phyloP scores from a whole-genome alignment of 352 stramenopile species.

The Phytopythium cucurbitacearum region DNA sequence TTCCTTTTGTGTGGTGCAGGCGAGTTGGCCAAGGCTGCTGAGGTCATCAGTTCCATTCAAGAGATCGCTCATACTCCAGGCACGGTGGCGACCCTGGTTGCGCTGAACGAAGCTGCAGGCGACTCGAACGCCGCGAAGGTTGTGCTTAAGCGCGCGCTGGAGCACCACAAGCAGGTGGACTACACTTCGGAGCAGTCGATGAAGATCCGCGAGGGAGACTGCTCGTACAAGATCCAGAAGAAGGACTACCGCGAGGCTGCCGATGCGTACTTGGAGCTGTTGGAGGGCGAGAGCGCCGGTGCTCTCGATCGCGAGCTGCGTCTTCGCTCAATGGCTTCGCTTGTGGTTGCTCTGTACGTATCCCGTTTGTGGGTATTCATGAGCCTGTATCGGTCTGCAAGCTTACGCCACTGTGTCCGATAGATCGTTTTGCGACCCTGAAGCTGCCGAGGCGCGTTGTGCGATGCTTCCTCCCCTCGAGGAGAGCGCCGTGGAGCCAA shows the following conservation, averaged over 20 bases:
- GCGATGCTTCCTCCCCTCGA: constrained; percentile 54
- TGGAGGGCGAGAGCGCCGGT: constrained; percentile 59
- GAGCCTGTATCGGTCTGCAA: background rate
- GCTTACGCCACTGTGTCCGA: constrained; percentile 6
- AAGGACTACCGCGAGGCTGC: constrained; percentile 68
- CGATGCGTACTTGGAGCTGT: constrained; percentile 55
- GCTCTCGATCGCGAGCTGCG: constrained; percentile 63
- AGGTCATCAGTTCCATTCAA: constrained; percentile 59
- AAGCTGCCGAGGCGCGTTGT: constrained; percentile 56
- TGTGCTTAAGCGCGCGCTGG: constrained; percentile 49
- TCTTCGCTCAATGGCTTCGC: constrained; percentile 68
- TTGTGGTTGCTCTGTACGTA: constrained; percentile 71
- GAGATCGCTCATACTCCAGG: constrained; percentile 58
- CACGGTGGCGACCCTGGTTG: constrained; percentile 77
- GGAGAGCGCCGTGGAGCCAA: constrained; percentile 52
- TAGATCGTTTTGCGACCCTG: constrained; percentile 73
- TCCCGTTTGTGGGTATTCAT: constrained; percentile 5
- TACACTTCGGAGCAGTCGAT: constrained; percentile 54
- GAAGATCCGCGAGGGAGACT: constrained; percentile 77
- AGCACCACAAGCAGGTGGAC: constrained; percentile 45
- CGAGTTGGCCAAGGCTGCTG: constrained; percentile 39
- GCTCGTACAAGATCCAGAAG: constrained; percentile 75
- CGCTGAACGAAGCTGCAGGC: constrained; percentile 61
- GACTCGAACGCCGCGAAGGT: constrained; percentile 42
- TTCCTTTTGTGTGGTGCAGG: constrained; percentile 5